Conservation (phyloP, 2,329 filamentous ascomycete species). For the Fusarium piperis region DNA sequence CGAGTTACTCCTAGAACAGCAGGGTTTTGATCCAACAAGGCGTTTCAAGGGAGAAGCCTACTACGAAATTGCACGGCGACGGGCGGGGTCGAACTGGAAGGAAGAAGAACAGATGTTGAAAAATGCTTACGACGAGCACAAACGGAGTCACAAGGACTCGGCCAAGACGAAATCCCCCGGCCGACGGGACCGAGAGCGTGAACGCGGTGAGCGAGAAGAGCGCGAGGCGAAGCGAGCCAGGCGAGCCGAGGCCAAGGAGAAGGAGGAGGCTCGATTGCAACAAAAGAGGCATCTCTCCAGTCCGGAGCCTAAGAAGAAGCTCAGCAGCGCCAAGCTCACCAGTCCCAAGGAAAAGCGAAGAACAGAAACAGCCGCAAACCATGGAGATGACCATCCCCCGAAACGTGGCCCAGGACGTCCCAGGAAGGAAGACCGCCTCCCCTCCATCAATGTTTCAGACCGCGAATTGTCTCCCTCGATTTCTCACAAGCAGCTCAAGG, state of each 20-base stretch:
- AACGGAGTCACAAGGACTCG: conserved; percentile 60
- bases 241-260: conserved; percentile 57
- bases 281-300: conserved; percentile 61
- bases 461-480: conserved; percentile 62
- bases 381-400: conserved; percentile 58
- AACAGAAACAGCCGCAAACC: conserved; percentile 53
- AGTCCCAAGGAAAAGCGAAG: conserved; percentile 62
- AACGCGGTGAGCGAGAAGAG: conserved; percentile 54
- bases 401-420: conserved; percentile 64
- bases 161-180: conserved; percentile 62
- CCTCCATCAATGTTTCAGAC: conserved; percentile 60
- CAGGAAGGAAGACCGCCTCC: conserved; percentile 64
- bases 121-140: conserved; percentile 74
- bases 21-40: conserved; percentile 83
- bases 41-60: conserved; percentile 83
- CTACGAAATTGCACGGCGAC: conserved; percentile 84
- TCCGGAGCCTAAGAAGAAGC: conserved; percentile 60
- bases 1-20: conserved; percentile 79
- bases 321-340: conserved; percentile 46
- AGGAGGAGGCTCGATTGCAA: conserved; percentile 54
- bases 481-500: conserved; percentile 59
- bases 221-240: conserved; percentile 55
- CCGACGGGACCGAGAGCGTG: conserved; percentile 55
- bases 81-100: conserved; percentile 88
- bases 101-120: conserved; percentile 86